Conservation (phyloP, 2,329 filamentous ascomycete species). For the Diaporthe velutina region DNA sequence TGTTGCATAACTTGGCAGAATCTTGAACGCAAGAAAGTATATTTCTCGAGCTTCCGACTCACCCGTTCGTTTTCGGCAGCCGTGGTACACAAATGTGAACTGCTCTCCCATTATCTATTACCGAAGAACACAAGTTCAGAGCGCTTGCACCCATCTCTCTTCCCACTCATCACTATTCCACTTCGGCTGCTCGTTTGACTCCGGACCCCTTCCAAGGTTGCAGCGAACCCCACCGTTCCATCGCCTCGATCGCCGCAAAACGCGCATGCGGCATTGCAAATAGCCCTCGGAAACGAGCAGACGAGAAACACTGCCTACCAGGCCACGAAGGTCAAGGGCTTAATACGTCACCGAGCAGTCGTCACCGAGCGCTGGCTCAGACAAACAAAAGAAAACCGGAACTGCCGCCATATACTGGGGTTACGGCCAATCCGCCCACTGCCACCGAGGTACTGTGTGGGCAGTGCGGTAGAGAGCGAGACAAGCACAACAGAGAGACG, state of each 20-base stretch:
- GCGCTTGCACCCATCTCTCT: not conserved
- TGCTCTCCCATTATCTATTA: not conserved
- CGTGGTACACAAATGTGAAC: not conserved
- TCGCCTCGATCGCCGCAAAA: slow-evolving; percentile 27
- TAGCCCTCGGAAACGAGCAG: not conserved
- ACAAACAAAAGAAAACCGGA: slow-evolving; percentile 4
- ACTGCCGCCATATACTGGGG: slow-evolving; percentile 20
- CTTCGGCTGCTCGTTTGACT: not conserved
- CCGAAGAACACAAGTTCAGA: not conserved
- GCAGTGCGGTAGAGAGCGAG: not conserved
- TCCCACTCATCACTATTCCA: not conserved
- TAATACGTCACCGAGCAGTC: slow-evolving; percentile 22
- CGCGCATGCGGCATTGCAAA: not conserved
- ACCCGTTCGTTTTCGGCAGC: slow-evolving; percentile 12
- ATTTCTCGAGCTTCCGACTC: slow-evolving; percentile 9
- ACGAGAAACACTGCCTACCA: slow-evolving; percentile 3
- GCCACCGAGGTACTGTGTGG: slow-evolving; percentile 15
- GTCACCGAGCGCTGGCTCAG: slow-evolving; percentile 18
- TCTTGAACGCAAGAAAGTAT: slow-evolving; percentile 4
- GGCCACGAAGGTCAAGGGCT: slow-evolving; percentile 1
- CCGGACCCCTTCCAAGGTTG: not conserved
- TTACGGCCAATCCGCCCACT: not conserved
- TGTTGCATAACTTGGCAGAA: slow-evolving; percentile 33
- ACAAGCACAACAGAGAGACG: not conserved
- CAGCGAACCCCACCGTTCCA: slow-evolving; percentile 30